Evolutionary conservation across 176 grass and related monocot species (phyloP).

Genomic region (Rhipidocladum racemiflorum): DNA sequence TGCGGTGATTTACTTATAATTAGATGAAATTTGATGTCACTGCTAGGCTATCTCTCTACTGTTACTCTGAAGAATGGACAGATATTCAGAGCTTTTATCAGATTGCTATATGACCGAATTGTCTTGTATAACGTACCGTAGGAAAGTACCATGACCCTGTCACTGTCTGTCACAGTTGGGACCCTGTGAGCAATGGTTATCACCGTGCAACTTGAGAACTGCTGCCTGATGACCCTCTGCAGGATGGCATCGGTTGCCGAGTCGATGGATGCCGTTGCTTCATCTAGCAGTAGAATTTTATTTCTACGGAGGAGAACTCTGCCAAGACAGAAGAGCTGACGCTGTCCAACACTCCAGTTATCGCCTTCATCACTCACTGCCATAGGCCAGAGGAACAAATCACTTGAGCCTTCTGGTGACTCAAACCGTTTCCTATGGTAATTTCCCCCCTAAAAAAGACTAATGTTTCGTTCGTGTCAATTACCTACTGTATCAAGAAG

Average conservation of each 20-base stretch:
- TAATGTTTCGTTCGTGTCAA: neutral
- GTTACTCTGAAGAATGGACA: neutral
- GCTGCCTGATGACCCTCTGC: conserved; percentile 75
- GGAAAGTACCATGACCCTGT: conserved; percentile 88
- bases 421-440: neutral
- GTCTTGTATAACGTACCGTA: conserved; percentile 61
- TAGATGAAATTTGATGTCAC: neutral
- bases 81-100: neutral
- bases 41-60: conserved; percentile 14
- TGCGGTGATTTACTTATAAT: neutral
- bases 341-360: conserved; percentile 90
- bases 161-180: conserved; percentile 87
- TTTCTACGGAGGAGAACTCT: conserved; percentile 79
- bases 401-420: neutral
- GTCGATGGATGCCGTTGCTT: conserved; percentile 91
- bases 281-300: conserved; percentile 82
- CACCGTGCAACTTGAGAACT: conserved; percentile 78
- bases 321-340: conserved; percentile 91
- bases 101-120: conserved; percentile 19
- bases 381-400: conserved; percentile 1
- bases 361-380: conserved; percentile 83
- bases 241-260: conserved; percentile 82
- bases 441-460: neutral
- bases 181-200: conserved; percentile 92
- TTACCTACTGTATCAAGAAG: conserved; percentile 89